These are phyloP conservation scores for Sporothrix brunneoviolacea DNA, from an alignment of 2,329 filamentous ascomycete species.

Conservation along the genomic window DNA sequence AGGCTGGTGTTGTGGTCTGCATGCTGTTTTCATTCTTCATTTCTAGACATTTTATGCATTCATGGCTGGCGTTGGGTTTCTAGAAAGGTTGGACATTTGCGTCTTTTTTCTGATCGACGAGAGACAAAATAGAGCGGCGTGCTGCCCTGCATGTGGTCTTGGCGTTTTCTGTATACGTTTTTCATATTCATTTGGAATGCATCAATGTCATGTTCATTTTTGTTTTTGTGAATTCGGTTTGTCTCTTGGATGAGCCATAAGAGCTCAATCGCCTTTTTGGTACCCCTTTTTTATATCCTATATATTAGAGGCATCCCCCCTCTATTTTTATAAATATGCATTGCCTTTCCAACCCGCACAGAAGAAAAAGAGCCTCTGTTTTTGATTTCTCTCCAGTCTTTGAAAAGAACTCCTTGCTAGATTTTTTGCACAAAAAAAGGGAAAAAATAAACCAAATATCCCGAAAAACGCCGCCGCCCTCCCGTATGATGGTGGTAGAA, in stretches of 20 bases:
- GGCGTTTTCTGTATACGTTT: no score
- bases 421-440: neutral
- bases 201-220: no score
- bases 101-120: neutral
- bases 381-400: neutral
- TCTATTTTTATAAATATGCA: neutral
- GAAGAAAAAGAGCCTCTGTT: neutral
- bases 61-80: constrained; percentile 6
- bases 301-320: neutral
- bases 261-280: no score
- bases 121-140: no score
- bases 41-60: constrained; percentile 1
- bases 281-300: no score
- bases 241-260: no score
- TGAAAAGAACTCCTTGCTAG: neutral
- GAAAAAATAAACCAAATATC: neutral
- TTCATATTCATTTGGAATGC: no score
- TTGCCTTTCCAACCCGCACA: neutral
- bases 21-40: no score
- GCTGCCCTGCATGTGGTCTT: no score
- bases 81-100: neutral
- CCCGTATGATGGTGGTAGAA: no score
- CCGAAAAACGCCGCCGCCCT: constrained; percentile 7
- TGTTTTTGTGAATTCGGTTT: no score
- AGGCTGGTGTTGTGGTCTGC: no score